phyloP scores from a whole-genome alignment of 208 protist species.

The Herpetomonas muscarum region DNA sequence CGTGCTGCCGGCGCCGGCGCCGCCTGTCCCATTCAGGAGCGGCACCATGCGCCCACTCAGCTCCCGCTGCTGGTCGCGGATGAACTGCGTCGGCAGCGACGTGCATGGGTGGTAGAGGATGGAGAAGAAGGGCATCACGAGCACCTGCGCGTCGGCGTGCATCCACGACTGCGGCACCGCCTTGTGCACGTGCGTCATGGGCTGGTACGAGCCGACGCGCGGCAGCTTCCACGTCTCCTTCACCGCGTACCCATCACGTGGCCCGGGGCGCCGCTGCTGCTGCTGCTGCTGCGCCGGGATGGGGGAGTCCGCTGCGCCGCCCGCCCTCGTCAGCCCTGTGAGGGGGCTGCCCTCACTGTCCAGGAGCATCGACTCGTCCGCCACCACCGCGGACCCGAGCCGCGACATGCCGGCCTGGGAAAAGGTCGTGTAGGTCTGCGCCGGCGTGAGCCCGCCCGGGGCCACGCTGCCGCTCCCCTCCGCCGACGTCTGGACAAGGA shows the following conservation, averaged over 20 bases:
- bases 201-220: not conserved
- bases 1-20: no score
- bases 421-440: not conserved
- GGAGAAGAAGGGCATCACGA: constrained; percentile 40
- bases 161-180: constrained; percentile 27
- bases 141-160: constrained; percentile 18
- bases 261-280: not conserved
- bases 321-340: not conserved
- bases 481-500: constrained; percentile 14
- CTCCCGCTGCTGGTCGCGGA: not conserved
- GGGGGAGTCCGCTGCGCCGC: not conserved
- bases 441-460: not conserved
- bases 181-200: constrained; percentile 22
- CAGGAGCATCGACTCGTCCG: not conserved
- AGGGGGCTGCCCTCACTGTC: no score
- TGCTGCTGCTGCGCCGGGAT: no score
- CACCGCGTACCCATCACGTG: not conserved
- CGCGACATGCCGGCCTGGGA: not conserved
- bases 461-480: not conserved
- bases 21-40: no score
- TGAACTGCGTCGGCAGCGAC: not conserved
- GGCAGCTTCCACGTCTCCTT: not conserved
- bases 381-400: not conserved
- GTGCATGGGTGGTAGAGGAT: constrained; percentile 37
- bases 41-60: not conserved